Evolutionary conservation across 768 basidiomycete species (phyloP), one percentile per base, ranked within the genome.

Genomic region (Boletus vinaceobasis): DNA sequence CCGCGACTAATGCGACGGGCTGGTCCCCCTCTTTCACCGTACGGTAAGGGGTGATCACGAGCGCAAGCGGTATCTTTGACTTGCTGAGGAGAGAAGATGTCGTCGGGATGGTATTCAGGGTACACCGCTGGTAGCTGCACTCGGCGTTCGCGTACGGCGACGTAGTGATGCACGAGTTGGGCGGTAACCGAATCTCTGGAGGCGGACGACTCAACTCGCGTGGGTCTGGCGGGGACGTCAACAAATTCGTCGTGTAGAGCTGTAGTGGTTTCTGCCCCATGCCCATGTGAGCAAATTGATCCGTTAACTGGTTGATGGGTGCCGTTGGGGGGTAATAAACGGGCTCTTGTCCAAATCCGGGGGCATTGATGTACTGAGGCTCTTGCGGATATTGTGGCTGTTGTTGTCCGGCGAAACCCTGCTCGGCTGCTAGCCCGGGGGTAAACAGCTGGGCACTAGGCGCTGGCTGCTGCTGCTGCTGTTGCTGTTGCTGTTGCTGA

Each of bases 181-280:
- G 87, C 2, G 96, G 95, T 2, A 98, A 77, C 23, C 87, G 80
- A 53, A 96, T 95, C 56, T 93, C 90, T 5, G 97, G 97, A 1
- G 95, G 94, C 0, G 88, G 86, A 33, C 80, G 76, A 40, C 81
- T 76, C 43, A 99, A 76, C 58, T 93, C 93, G 45, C 83, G 81
- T 3, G 96, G 94, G 68, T 98, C 93, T 27, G 95, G 91, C 32
- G 93, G 93, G 36, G 90, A 86, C 3, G 93, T 92, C 67, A 98
- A 84, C 45, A 99, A 80, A 76, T 98, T 98, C 55, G 91, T 83
- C 1, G 93, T 97, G 70, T 86, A 83, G 42, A 95, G 79, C 55
- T 85, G 82, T 65, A 89, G 84, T 43, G 83, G 84, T 65, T 87
- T 90, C 70, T 84, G 84, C n/a, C 83, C 84, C 68, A 98, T 73